Evolutionary conservation across 768 basidiomycete genomes (phyloP).

Genomic region (Tulasnella sp.): DNA sequence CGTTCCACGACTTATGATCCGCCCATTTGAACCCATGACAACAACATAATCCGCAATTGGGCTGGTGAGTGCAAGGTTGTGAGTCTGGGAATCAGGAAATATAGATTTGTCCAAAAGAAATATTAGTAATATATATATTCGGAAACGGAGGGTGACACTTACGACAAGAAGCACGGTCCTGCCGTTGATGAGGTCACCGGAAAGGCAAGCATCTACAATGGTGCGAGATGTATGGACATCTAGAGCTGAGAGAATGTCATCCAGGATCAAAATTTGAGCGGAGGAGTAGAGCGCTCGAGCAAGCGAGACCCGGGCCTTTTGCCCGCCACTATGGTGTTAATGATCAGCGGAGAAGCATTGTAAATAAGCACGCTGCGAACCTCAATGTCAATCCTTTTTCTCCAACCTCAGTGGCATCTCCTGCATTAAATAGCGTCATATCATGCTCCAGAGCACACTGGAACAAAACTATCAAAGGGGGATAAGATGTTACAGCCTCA

Average conservation of each 20-base stretch:
- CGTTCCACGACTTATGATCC: constrained; percentile 39
- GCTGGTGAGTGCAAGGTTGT: constrained; percentile 43
- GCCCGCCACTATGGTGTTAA: background rate
- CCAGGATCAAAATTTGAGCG: constrained; percentile 55
- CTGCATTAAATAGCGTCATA: constrained; percentile 42
- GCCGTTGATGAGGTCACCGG: constrained; percentile 27
- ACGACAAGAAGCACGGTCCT: constrained; percentile 33
- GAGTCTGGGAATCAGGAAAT: constrained; percentile 33
- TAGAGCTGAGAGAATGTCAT: constrained; percentile 59
- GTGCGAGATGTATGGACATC: constrained; percentile 46
- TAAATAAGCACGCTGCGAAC: too few species aligned
- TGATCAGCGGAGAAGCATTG: too few species aligned
- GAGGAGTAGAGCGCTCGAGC: constrained; percentile 50
- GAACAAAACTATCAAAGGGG: constrained; percentile 25
- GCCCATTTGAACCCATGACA: constrained; percentile 44
- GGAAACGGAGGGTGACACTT: constrained; percentile 10
- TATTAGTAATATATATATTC: too few species aligned
- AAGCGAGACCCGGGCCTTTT: constrained; percentile 38
- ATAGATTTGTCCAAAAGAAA: background rate
- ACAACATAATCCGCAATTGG: constrained; percentile 49
- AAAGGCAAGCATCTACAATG: constrained; percentile 34
- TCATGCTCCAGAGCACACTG: constrained; percentile 38
- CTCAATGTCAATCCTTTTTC: constrained; percentile 55
- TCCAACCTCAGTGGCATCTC: constrained; percentile 60
- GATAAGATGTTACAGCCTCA: background rate